Percentiles rank a stretch among this genome's conserved stretches.
phyloP scores from a whole-genome alignment of 441 rosid genomes.

The Croton setiger region DNA sequence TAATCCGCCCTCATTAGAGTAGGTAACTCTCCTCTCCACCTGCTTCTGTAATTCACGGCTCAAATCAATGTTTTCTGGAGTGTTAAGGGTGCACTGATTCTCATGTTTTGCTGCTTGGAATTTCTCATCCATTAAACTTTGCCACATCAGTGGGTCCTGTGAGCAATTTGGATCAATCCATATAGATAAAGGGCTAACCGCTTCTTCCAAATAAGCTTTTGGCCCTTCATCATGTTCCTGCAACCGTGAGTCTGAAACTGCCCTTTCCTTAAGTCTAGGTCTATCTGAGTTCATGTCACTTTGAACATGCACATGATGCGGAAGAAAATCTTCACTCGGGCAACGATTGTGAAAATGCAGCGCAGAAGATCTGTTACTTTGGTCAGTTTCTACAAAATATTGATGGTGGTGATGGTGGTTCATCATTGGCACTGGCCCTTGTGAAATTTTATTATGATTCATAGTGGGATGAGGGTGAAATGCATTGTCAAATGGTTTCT shows the following conservation, averaged over 20 bases:
- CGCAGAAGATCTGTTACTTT: slow-evolving; percentile 29
- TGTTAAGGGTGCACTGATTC: slow-evolving; percentile 29
- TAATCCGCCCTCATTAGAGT: slow-evolving; percentile 30
- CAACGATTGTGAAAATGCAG: slow-evolving; percentile 36
- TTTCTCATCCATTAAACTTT: slow-evolving; percentile 31
- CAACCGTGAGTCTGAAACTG: slow-evolving; percentile 55
- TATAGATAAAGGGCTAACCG: slow-evolving; percentile 22
- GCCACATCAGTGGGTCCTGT: slow-evolving; percentile 31
- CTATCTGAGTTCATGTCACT: slow-evolving; percentile 32
- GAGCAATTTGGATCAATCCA: slow-evolving; percentile 35
- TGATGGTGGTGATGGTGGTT: slow-evolving; percentile 36
- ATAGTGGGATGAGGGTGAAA: slow-evolving; percentile 31
- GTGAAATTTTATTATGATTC: slow-evolving; percentile 32
- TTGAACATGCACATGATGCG: slow-evolving; percentile 24
- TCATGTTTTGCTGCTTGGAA: slow-evolving; percentile 18
- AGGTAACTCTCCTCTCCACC: slow-evolving; percentile 22
- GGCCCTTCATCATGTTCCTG: slow-evolving; percentile 42
- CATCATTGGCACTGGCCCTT: slow-evolving; percentile 28
- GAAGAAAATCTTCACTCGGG: slow-evolving; percentile 43
- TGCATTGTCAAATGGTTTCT: slow-evolving; percentile 32
- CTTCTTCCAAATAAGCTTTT: slow-evolving; percentile 36
- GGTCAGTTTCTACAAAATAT: slow-evolving; percentile 38
- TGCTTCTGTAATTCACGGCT: slow-evolving; percentile 26
- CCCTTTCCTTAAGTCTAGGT: slow-evolving; percentile 41
- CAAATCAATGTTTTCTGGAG: slow-evolving; percentile 21